phyloP scores from a whole-genome alignment of 140 eudicot genomes.

The Bidens hawaiensis region DNA sequence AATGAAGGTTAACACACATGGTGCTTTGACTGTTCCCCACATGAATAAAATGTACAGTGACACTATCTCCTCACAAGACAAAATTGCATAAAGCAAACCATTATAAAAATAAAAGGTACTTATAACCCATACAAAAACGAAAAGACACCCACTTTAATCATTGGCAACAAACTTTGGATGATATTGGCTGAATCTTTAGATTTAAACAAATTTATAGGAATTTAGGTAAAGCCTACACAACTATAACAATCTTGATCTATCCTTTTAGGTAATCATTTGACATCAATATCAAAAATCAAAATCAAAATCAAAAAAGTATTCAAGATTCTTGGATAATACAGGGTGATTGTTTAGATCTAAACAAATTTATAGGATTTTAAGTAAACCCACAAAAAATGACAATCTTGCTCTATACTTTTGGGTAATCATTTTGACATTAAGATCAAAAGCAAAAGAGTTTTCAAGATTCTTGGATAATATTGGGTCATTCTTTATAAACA shows the following conservation, averaged over 20 bases:
- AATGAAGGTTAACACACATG: conserved; percentile 53
- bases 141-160: conserved; percentile 36
- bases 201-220: conserved; percentile 12
- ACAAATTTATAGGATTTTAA: conserved; percentile 7
- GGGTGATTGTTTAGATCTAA: conserved; percentile 10
- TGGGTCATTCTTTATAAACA: conserved; percentile 12
- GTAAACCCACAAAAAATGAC: too few species aligned
- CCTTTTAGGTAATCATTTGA: too few species aligned
- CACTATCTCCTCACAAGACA: conserved; percentile 27
- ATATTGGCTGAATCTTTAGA: conserved; percentile 3
- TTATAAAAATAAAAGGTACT: conserved; percentile 8
- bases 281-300: too few species aligned
- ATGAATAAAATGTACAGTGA: conserved; percentile 6
- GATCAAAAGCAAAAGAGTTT: too few species aligned
- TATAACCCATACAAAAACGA: conserved; percentile 34
- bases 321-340: conserved; percentile 16
- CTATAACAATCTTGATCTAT: too few species aligned
- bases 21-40: conserved; percentile 23
- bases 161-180: conserved; percentile 20
- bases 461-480: conserved; percentile 18
- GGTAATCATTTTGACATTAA: too few species aligned
- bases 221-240: too few species aligned
- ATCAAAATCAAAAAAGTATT: too few species aligned
- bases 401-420: too few species aligned
- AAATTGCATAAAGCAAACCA: conserved; percentile 36